Evolutionary conservation across 805 yeast genomes (phyloP), one percentile per base, ranked within the genome.

Genomic region (Blastobotrys peoriensis): DNA sequence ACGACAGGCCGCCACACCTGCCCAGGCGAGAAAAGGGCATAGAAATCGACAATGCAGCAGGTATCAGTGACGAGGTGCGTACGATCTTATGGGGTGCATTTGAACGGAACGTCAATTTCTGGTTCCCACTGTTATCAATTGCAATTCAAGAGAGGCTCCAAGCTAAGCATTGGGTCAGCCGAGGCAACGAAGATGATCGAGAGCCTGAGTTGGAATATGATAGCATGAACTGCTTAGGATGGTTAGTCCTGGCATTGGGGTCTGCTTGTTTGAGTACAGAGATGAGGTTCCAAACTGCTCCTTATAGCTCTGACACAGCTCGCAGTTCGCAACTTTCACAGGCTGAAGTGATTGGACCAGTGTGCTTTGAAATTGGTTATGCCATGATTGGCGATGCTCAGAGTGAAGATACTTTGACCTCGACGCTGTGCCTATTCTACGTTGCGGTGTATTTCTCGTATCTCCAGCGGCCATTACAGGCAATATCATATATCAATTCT

Each of bases 381-480:
- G 23, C n/a, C 18, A 23, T 43, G 47, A 35, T 47, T 4, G 35
- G 47, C 10, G 16, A 13, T 22, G 47, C 37, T 5, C 18, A 21
- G 5, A 16, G 22, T 10, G 46, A 34, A 15, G 50, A 47, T 25
- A 18, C 47, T 1, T 15, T 36, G 15, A 28, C 16, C 10, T 39
- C 47, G 2, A 44, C 40, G 18, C 37, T 47, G 15, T 38, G 50
- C 20, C 34, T 43, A 17, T 47, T 47, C 33, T 47, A 47, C 22
- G 23, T 41, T 15, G 35, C 45, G 13, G 41, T 40, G 3, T 47
- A 43, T 34, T 43, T 47, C 47, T 38, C 43, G n/a, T 47, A 39
- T 23, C n/a, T 38, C 17, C 40, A 47, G 18, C 39, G 50, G 19
- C 50, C 50, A 4, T 42, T 47, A 9, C 47, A 42, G 19, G 47